These are phyloP conservation scores for Carallia brachiata DNA, from an alignment of 345 rosid species.

Conservation along the genomic window DNA sequence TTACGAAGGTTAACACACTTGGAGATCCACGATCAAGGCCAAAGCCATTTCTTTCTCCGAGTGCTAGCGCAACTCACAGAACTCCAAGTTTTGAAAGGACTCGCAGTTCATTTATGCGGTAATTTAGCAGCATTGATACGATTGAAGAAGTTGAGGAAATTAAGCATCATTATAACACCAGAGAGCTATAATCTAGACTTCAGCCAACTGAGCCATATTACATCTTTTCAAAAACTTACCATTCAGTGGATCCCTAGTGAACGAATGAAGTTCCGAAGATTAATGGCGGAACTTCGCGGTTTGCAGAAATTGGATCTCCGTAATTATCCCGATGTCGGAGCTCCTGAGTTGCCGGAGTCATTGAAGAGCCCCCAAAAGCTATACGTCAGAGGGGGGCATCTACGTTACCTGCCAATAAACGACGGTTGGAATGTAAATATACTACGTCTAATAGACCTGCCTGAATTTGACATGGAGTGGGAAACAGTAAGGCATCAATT, in stretches of 20 bases:
- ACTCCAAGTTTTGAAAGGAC: constrained; percentile 51
- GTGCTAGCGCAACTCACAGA: too few relatives aligned
- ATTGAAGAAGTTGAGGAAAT: constrained; percentile 30
- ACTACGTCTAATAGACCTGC: not conserved
- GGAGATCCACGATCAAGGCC: too few relatives aligned
- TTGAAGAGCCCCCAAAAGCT: constrained; percentile 21
- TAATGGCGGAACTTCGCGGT: too few relatives aligned
- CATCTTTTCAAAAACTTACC: constrained; percentile 26
- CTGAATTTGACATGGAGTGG: not conserved
- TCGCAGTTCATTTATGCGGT: constrained; percentile 13
- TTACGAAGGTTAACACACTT: too few relatives aligned
- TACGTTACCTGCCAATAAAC: constrained; percentile 7
- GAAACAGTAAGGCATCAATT: too few relatives aligned
- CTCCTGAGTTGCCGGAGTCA: constrained; percentile 9
- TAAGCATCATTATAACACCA: constrained; percentile 3
- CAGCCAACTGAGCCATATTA: not conserved
- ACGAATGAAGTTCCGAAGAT: too few relatives aligned
- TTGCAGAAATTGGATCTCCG: constrained; percentile 42
- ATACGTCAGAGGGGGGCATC: constrained; percentile 39
- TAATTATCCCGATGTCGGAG: constrained; percentile 23
- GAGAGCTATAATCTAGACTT: not conserved
- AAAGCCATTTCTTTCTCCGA: too few relatives aligned
- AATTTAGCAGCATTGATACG: constrained; percentile 7
- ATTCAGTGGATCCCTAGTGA: constrained; percentile 21
- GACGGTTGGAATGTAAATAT: too few relatives aligned